phyloP scores from a whole-genome alignment of 441 rosid genomes.

The Pelargonium citronellum region DNA sequence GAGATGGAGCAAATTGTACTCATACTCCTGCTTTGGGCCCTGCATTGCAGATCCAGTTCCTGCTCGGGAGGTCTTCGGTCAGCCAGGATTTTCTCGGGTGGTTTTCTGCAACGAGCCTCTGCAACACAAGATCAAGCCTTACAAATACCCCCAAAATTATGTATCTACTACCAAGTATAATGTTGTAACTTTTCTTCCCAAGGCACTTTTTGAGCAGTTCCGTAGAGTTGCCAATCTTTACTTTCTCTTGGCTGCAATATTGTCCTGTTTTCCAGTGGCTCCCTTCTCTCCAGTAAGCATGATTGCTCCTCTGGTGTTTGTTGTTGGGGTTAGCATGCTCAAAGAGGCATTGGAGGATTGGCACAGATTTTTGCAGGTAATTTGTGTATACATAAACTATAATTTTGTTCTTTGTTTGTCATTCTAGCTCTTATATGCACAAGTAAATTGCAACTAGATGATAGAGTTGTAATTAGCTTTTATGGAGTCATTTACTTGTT shows the following conservation, averaged over 20 bases:
- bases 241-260: constrained; percentile 68
- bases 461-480: neutral
- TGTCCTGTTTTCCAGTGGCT: constrained; percentile 72
- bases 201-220: constrained; percentile 87
- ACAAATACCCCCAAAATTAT: constrained; percentile 50
- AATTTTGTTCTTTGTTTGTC: constrained; percentile 21
- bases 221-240: constrained; percentile 87
- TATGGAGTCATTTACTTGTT: neutral
- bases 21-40: constrained; percentile 46
- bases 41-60: constrained; percentile 18
- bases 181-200: constrained; percentile 66
- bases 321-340: constrained; percentile 77
- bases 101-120: constrained; percentile 75
- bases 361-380: constrained; percentile 73
- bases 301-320: constrained; percentile 70
- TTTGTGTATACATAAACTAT: constrained; percentile 29
- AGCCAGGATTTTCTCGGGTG: constrained; percentile 82
- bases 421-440: no score
- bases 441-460: no score
- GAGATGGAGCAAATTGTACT: constrained; percentile 49
- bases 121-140: constrained; percentile 47
- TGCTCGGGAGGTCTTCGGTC: constrained; percentile 32
- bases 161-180: constrained; percentile 84
- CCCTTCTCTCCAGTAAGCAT: constrained; percentile 73
- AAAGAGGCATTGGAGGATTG: constrained; percentile 89